Conservation (phyloP, 768 basidiomycete genomes). For the Naganishia vaughanmartiniae region DNA sequence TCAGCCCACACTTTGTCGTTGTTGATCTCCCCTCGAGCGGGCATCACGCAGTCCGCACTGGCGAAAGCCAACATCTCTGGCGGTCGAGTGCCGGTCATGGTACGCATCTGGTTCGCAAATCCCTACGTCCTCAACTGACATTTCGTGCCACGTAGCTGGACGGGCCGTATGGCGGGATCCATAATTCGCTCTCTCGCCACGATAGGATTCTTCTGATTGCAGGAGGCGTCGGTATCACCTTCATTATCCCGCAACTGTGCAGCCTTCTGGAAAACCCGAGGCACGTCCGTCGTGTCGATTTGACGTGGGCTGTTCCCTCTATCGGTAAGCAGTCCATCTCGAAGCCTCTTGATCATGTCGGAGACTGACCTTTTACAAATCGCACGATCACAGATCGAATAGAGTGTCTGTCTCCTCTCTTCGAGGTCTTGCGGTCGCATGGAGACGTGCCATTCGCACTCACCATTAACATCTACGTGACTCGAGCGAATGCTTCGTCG, state of each 20-base stretch:
- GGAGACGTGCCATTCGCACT: slow-evolving; percentile 1
- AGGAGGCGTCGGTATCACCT: slow-evolving; percentile 25
- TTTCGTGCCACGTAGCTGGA: background rate
- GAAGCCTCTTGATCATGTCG: background rate
- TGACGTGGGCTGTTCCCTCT: slow-evolving; percentile 15
- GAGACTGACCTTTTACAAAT: background rate
- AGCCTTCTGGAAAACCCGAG: slow-evolving; percentile 9
- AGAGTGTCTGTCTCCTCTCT: slow-evolving; percentile 7
- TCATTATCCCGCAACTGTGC: background rate
- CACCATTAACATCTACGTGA: slow-evolving; percentile 11
- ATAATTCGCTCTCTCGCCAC: slow-evolving; percentile 10
- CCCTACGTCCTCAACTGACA: background rate
- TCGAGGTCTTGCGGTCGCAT: background rate
- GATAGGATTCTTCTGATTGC: slow-evolving; percentile 3
- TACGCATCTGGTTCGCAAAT: background rate
- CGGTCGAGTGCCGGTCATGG: slow-evolving; percentile 18
- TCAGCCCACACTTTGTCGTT: slow-evolving; percentile 10
- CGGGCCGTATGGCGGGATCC: slow-evolving; percentile 7
- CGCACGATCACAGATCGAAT: background rate
- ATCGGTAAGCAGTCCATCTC: slow-evolving; percentile 1
- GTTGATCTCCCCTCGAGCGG: slow-evolving; percentile 3
- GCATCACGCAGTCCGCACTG: slow-evolving; percentile 14
- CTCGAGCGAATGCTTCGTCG: background rate
- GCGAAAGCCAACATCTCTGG: background rate
- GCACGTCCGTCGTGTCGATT: slow-evolving; percentile 2